phyloP scores from a whole-genome alignment of 2,329 filamentous ascomycete genomes.

The Cladosporium sp. region DNA sequence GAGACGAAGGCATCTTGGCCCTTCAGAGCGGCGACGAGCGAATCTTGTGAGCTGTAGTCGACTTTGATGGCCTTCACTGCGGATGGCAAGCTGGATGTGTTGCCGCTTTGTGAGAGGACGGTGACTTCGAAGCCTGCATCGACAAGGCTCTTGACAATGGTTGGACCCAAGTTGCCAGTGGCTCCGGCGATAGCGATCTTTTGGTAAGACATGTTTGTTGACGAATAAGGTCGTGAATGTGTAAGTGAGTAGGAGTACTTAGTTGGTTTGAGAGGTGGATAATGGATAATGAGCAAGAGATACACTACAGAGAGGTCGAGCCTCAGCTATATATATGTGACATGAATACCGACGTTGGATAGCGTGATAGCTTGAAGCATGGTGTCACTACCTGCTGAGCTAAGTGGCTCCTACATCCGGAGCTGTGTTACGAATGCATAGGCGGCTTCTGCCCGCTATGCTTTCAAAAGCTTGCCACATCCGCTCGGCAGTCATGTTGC shows the following conservation, averaged over 20 bases:
- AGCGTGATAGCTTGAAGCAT: neutral
- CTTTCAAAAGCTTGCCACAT: neutral
- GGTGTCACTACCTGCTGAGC: neutral
- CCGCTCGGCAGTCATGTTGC: neutral
- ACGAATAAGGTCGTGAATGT: neutral
- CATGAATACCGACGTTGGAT: neutral
- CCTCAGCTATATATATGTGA: neutral
- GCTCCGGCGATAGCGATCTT: constrained; percentile 37
- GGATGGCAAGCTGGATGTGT: constrained; percentile 29
- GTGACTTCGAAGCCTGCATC: constrained; percentile 39
- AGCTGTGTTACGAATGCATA: neutral
- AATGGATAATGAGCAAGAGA: neutral
- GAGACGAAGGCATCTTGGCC: constrained; percentile 43
- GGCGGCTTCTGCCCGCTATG: neutral
- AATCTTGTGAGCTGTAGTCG: constrained; percentile 35
- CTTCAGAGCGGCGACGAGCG: constrained; percentile 36
- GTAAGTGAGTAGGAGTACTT: neutral
- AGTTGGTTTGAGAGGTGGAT: neutral
- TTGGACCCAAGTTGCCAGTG: constrained; percentile 45
- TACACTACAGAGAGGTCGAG: neutral
- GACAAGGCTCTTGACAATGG: constrained; percentile 45
- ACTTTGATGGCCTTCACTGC: constrained; percentile 33
- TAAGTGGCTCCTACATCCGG: neutral
- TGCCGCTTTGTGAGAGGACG: constrained; percentile 32
- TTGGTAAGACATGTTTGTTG: constrained; percentile 4